A percentile compares a stretch with the other conserved stretches of the same genome.
Conservation (phyloP, 306 rosid species). For the Urtica urens region DNA sequence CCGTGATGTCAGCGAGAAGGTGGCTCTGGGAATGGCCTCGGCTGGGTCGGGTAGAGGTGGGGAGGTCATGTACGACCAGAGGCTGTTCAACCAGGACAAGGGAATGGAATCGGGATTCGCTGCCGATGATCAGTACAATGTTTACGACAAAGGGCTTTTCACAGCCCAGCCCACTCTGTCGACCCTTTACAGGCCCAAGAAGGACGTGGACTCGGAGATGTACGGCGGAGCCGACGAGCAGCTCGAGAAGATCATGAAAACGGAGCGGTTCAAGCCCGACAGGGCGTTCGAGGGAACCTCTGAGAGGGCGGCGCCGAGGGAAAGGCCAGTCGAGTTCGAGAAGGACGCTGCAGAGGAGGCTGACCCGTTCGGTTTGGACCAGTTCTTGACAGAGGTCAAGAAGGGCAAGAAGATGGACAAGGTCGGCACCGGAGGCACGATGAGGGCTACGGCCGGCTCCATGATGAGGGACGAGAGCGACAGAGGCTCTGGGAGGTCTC, state of each 20-base stretch:
- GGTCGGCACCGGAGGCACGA: slow-evolving; percentile 67
- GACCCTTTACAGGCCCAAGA: slow-evolving; percentile 79
- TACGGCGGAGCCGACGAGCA: slow-evolving; percentile 91
- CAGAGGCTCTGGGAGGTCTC: slow-evolving; percentile 66
- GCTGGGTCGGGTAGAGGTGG: slow-evolving; percentile 53
- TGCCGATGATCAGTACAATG: slow-evolving; percentile 84
- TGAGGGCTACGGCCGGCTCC: slow-evolving; percentile 87
- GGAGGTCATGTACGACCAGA: slow-evolving; percentile 84
- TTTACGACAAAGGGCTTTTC: slow-evolving; percentile 73
- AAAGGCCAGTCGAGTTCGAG: slow-evolving; percentile 81
- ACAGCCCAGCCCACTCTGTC: slow-evolving; percentile 79
- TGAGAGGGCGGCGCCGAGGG: slow-evolving; percentile 64
- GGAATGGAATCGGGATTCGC: slow-evolving; percentile 85
- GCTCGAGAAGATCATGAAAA: slow-evolving; percentile 80
- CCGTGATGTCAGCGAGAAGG: slow-evolving; percentile 89
- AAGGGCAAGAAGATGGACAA: slow-evolving; percentile 70
- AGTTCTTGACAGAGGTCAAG: slow-evolving; percentile 71
- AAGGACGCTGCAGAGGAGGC: slow-evolving; percentile 66
- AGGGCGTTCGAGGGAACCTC: slow-evolving; percentile 58
- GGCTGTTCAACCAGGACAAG: slow-evolving; percentile 88
- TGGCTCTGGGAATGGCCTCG: slow-evolving; percentile 89
- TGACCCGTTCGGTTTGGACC: slow-evolving; percentile 90
- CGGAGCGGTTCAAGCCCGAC: slow-evolving; percentile 84
- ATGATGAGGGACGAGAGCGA: slow-evolving; percentile 65
- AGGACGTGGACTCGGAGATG: slow-evolving; percentile 55